Conservation (phyloP, 2,329 filamentous ascomycete species). For the Trichoderma semiorbis region DNA sequence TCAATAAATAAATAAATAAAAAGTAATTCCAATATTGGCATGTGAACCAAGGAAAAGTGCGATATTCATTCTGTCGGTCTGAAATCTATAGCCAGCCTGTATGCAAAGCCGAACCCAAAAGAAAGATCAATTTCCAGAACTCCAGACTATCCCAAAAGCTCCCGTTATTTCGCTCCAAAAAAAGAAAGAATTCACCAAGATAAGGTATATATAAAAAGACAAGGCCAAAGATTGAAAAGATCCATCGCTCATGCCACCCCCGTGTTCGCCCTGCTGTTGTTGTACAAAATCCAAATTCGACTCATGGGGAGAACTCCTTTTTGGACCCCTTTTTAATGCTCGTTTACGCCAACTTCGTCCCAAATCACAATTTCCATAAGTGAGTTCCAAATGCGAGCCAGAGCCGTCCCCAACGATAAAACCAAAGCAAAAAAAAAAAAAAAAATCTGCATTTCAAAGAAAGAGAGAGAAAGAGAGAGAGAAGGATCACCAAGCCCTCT, state of each 20-base stretch:
- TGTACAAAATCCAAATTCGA: neutral
- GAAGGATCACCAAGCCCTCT: conserved; percentile 36
- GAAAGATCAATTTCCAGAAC: neutral
- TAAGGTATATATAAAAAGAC: neutral
- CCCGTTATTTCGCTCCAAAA: neutral
- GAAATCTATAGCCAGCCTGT: neutral
- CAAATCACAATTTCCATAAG: neutral
- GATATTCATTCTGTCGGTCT: neutral
- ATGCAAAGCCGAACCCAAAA: neutral
- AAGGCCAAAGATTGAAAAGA: neutral
- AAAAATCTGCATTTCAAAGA: neutral
- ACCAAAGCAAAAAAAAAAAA: no score
- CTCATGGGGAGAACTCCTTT: neutral
- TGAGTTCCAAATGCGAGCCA: neutral
- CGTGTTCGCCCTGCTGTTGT: neutral
- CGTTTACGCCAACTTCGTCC: neutral
- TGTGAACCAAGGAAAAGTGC: no score
- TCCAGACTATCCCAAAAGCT: neutral
- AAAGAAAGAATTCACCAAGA: neutral
- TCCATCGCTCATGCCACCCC: neutral
- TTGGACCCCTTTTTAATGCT: neutral
- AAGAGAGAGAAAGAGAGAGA: no score
- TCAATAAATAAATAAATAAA: neutral
- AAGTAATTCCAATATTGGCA: neutral
- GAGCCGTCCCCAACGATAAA: neutral